These are phyloP conservation scores for Auxenochlorella pyrenoidosa DNA, from an alignment of 139 green algal genomes.

Conservation along the genomic window DNA sequence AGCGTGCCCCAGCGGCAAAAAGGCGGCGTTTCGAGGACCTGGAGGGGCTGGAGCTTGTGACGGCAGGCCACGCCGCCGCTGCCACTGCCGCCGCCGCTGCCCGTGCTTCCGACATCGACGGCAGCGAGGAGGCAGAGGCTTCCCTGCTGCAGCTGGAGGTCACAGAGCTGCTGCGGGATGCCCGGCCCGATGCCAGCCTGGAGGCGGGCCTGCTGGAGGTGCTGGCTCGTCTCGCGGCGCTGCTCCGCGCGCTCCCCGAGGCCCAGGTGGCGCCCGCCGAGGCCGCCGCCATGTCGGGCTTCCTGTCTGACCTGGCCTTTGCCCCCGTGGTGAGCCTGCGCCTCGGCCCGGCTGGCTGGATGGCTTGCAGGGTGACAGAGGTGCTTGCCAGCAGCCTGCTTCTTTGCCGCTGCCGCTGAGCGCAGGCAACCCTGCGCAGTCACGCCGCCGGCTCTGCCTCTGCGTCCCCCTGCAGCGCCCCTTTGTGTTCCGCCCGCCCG, in stretches of 20 bases:
- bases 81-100: background rate
- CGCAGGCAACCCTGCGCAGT: background rate
- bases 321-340: background rate
- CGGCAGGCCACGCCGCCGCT: background rate
- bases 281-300: constrained; percentile 5
- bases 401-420: background rate
- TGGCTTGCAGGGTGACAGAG: no score
- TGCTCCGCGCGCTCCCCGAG: constrained; percentile 46
- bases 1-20: background rate
- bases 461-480: background rate
- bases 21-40: background rate
- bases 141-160: constrained; percentile 58
- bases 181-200: constrained; percentile 6
- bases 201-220: constrained; percentile 34
- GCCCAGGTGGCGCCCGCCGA: constrained; percentile 34
- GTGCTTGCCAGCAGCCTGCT: background rate
- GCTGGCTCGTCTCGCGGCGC: constrained; percentile 31
- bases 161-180: constrained; percentile 52
- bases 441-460: background rate
- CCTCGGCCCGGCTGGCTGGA: no score
- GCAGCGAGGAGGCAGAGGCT: constrained; percentile 41
- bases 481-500: constrained; percentile 52
- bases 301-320: constrained; percentile 38
- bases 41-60: constrained; percentile 18
- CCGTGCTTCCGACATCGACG: constrained; percentile 21